A percentile compares a stretch with the other conserved stretches of the same genome.
Evolutionary conservation across 2,329 filamentous ascomycete species (phyloP).

Genomic region (Hypoxylon sp.): DNA sequence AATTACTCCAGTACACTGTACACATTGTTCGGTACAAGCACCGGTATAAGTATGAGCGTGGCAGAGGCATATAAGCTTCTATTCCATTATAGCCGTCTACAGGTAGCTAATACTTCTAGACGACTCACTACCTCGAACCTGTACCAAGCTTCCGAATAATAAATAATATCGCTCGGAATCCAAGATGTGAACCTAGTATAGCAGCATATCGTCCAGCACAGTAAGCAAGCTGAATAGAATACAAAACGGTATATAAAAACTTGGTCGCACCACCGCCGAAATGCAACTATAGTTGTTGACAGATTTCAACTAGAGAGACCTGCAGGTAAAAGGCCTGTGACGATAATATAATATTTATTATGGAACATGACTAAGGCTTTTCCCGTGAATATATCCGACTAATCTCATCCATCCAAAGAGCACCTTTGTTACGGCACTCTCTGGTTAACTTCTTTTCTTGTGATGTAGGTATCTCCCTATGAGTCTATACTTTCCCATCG

Average conservation of each 20-base stretch:
- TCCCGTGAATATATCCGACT: background rate
- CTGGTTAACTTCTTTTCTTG: background rate
- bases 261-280: background rate
- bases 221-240: too few species aligned
- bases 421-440: background rate
- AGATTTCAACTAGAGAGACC: conserved; percentile 20
- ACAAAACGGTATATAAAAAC: too few species aligned
- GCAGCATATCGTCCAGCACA: background rate
- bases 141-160: too few species aligned
- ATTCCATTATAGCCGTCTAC: too few species aligned
- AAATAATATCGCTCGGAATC: background rate
- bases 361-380: background rate
- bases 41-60: background rate
- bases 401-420: background rate
- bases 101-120: too few species aligned
- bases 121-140: too few species aligned
- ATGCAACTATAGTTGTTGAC: conserved; percentile 17
- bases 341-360: background rate
- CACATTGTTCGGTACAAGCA: background rate
- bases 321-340: background rate
- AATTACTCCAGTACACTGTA: too few species aligned
- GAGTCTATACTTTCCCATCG: background rate
- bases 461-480: too few species aligned
- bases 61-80: background rate
- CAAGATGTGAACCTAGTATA: background rate